Evolutionary conservation across 2,329 filamentous ascomycete species (phyloP).

Genomic region (Diaporthe sp.): DNA sequence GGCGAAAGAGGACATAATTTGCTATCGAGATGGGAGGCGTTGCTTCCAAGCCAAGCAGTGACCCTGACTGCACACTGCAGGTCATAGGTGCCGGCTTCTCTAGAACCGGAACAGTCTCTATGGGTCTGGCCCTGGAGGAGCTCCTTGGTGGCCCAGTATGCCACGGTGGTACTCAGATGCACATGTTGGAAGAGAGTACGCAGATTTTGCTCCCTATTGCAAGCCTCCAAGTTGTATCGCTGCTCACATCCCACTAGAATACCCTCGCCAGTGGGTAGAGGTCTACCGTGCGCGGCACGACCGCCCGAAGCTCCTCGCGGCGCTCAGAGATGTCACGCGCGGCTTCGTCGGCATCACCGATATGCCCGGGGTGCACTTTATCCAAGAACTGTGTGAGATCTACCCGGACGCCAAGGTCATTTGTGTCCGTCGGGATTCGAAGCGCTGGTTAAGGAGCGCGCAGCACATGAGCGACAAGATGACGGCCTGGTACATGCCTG

Average conservation of each 20-base stretch:
- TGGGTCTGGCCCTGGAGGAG: conserved; percentile 17
- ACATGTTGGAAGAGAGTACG: conserved; percentile 5
- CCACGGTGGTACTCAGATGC: conserved; percentile 12
- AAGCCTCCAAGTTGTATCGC: too few relatives aligned
- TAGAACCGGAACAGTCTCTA: neutral
- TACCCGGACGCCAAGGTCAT: conserved; percentile 12
- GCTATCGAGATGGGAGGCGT: neutral
- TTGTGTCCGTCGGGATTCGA: neutral
- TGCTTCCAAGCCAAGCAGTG: conserved; percentile 17
- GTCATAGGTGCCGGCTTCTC: conserved; percentile 23
- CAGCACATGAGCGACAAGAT: conserved; percentile 18
- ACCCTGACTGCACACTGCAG: neutral
- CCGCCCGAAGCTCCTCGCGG: neutral
- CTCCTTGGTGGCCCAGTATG: conserved; percentile 14
- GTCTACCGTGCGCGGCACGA: conserved; percentile 2
- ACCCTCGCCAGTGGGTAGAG: conserved; percentile 6
- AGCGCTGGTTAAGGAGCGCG: neutral
- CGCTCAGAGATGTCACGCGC: neutral
- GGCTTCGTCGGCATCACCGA: conserved; percentile 20
- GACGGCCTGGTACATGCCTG: conserved; percentile 14
- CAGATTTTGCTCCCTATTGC: neutral
- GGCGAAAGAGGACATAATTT: neutral
- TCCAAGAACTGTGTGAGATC: conserved; percentile 11
- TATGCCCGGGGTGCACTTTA: conserved; percentile 12
- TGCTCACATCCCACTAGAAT: neutral